phyloP scores from a whole-genome alignment of 1,139 yeast species.

The Eremothecium gossypii region DNA sequence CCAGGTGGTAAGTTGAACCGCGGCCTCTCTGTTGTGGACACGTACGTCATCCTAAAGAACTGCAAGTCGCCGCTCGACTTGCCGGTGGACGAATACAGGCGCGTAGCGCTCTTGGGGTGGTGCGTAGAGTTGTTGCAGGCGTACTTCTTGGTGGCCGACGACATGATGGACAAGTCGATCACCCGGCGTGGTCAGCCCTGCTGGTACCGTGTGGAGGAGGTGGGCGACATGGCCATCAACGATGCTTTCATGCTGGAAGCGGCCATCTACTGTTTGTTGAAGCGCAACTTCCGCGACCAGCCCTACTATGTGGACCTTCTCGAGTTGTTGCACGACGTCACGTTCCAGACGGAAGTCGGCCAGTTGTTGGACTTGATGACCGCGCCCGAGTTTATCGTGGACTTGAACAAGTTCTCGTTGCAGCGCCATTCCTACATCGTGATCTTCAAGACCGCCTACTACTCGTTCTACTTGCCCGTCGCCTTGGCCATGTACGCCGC shows the following conservation, averaged over 20 bases:
- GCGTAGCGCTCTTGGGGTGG: slow-evolving; percentile 92
- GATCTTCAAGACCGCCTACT: slow-evolving; percentile 93
- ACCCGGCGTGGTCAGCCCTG: slow-evolving; percentile 99
- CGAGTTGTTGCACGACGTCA: slow-evolving; percentile 88
- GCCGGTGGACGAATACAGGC: slow-evolving; percentile 59
- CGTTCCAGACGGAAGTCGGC: slow-evolving; percentile 96
- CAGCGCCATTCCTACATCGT: slow-evolving; percentile 92
- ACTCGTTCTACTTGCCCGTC: slow-evolving; percentile 94
- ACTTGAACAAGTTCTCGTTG: slow-evolving; percentile 75
- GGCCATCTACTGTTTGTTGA: slow-evolving; percentile 80
- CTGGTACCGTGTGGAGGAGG: slow-evolving; percentile 80
- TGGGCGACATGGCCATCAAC: slow-evolving; percentile 89
- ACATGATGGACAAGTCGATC: slow-evolving; percentile 95
- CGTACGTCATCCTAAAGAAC: slow-evolving; percentile 70
- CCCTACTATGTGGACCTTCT: slow-evolving; percentile 79
- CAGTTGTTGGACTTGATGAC: slow-evolving; percentile 92
- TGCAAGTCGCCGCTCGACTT: slow-evolving; percentile 53
- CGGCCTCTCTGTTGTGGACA: slow-evolving; percentile 91
- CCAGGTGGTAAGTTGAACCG: slow-evolving; percentile 97
- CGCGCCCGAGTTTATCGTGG: slow-evolving; percentile 93
- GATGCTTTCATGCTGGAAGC: slow-evolving; percentile 97
- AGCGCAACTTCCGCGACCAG: slow-evolving; percentile 78
- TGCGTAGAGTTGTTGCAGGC: slow-evolving; percentile 92
- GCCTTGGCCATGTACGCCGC: slow-evolving; percentile 94
- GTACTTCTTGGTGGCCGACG: slow-evolving; percentile 94